Evolutionary conservation across 2,329 filamentous ascomycete species (phyloP), one percentile per base, ranked within the genome.

Genomic region (Endocalyx cinctus): DNA sequence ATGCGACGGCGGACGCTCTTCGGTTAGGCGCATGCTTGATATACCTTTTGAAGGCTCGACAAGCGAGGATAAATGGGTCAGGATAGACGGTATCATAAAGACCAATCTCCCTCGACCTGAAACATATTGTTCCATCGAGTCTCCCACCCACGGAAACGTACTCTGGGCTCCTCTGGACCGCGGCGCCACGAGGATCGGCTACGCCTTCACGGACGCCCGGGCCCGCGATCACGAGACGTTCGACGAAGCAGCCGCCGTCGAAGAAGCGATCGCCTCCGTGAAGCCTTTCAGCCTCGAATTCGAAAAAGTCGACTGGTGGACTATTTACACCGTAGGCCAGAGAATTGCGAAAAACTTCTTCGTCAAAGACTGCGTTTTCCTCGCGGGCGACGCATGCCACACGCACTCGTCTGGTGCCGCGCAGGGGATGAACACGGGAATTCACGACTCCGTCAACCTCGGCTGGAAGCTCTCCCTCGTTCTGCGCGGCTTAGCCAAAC

Each of bases 301-400:
- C 34, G 59, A 63, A 33, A 50, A 57, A 26, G 51, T 64, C 4
- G 35, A 70, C 51, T 80, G 76, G 76, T 80, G 74, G 66, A 76
- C 37, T 8, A 44, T 43, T 3, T 56, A 57, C 33, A 43, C 44
- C 3, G 52, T 79, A 20, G 74, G 74, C 3, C 76, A 79, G 52
- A 66, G 76, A 11, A 64, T 81, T 14, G 78, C 77, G 0, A 66
- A 72, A 22, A 61, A 64, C 18, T 82, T 82, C 53, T 70, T 76
- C 41, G 64, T 70, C 25, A 60, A 71, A n/a, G 54, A 68, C 32
- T 67, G 69, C n/a, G 62, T 66, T 3, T 69, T 72, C 29, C 54
- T 74, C 4, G 63, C 62, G 10, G 69, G 69, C 7, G 70, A 74
- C 38, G 66, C 69, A 10, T 67, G 64, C 8, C 69, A 74, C 38